These are phyloP conservation scores for Hymenoscyphus infarciens DNA, from an alignment of 2,329 filamentous ascomycete species.

Conservation along the genomic window DNA sequence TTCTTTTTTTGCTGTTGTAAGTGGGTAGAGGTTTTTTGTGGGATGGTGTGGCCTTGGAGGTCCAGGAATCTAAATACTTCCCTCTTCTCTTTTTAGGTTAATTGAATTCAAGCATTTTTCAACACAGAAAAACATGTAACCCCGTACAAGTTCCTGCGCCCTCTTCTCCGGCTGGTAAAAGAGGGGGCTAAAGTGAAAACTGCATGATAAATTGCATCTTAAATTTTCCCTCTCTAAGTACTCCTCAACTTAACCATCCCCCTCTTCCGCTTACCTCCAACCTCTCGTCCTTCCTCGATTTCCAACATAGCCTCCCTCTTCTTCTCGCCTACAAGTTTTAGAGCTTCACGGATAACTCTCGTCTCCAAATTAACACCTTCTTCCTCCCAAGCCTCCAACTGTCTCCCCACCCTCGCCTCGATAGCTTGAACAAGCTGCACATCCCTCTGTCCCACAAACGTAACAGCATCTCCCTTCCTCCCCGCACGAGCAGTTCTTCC, in stretches of 20 bases:
- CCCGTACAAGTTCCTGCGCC: not conserved
- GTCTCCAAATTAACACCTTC: constrained; percentile 94
- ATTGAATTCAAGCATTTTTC: too few species aligned
- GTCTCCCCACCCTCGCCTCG: constrained; percentile 72
- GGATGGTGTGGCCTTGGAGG: too few species aligned
- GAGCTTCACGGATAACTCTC: constrained; percentile 74
- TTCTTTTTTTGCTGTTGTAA: not conserved
- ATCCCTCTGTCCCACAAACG: constrained; percentile 88
- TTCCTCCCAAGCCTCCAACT: constrained; percentile 83
- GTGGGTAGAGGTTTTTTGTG: too few species aligned
- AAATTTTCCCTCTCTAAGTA: constrained; percentile 3
- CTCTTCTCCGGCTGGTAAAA: not conserved
- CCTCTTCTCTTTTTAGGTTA: too few species aligned
- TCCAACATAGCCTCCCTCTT: constrained; percentile 88
- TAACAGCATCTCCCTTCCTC: constrained; percentile 75
- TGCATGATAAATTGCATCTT: too few species aligned
- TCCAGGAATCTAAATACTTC: too few species aligned
- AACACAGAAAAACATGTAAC: too few species aligned
- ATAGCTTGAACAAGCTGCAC: constrained; percentile 88
- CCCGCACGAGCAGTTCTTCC: constrained; percentile 94
- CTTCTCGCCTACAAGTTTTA: constrained; percentile 90
- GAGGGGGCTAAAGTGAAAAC: not conserved
- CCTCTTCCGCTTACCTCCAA: constrained; percentile 76
- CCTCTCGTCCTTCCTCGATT: constrained; percentile 88
- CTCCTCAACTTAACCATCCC: constrained; percentile 49